Base-by-base conservation (phyloP, 176 grass and related monocot species). In the Musa schizocarpa region DNA sequence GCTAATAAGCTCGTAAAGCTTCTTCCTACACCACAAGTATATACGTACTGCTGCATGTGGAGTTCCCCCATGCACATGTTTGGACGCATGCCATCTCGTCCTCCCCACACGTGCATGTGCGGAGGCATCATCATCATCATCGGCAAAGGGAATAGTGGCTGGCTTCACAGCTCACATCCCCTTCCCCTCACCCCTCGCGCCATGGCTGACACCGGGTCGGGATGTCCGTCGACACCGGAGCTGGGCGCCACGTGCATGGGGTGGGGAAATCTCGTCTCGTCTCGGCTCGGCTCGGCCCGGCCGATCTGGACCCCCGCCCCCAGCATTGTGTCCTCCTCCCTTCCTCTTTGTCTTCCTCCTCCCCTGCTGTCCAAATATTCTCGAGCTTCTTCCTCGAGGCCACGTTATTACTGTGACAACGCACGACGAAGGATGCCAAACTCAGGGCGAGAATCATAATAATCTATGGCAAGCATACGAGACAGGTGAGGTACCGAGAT, bases 181-280 rank as follows among this genome's bases (percentile, higher is more conserved):
- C 34, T 43, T 34, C 29, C 29, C 29, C 29, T 34, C 29, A 4
- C 57, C 6, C 57, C 57, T 14, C 57, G 17, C 57, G 19, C 57
- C 14, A 61, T 34, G 23, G 65, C 65, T 68, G 65, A 68, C 65
- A 68, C 25, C 23, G 65, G 65, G 65, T 68, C 27, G 65, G 65
- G 65, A 68, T 68, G 65, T 68, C 65, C 65, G 65, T 23, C 65
- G 65, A 68, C 65, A 68, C 65, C 65, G 65, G 65, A 34, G 65
- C 65, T 48, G 65, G 24, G 65, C 24, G 65, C 24, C 65, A 68
- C 65, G 65, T 68, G 65, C 65, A 19, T 17, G 25, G 24, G 65
- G 11, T 25, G 13, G 9, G 21, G 20, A 17, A 62, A 6, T 6
- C 64, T 12, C 25, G 24, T 24, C 24, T 24, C 24, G 24, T 24